These are phyloP conservation scores for Suhomyces anneliseae DNA, from an alignment of 1,139 yeast species.

Conservation along the genomic window DNA sequence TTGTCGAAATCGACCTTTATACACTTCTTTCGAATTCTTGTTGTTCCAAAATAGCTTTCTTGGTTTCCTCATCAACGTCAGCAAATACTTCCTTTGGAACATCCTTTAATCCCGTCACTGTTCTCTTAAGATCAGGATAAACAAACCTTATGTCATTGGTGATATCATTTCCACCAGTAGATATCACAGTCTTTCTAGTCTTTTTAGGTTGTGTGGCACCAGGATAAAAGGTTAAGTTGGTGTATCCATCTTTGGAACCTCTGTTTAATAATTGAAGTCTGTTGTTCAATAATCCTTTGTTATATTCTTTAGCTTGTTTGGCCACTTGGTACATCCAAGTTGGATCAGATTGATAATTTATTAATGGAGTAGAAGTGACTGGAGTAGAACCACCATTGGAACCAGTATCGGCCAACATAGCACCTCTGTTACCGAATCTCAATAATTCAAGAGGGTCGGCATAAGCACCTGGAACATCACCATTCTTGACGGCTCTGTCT, in stretches of 20 bases:
- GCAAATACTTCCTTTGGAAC: slow-evolving; percentile 60
- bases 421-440: slow-evolving; percentile 17
- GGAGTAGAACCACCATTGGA: slow-evolving; percentile 28
- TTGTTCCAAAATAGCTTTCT: slow-evolving; percentile 64
- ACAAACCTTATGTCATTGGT: slow-evolving; percentile 51
- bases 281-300: slow-evolving; percentile 59
- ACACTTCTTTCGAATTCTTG: slow-evolving; percentile 50
- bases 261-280: slow-evolving; percentile 54
- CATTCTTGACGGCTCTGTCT: slow-evolving; percentile 64
- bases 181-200: slow-evolving; percentile 24
- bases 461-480: slow-evolving; percentile 74
- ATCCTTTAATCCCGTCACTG: slow-evolving; percentile 61
- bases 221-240: slow-evolving; percentile 77
- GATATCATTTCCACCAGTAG: slow-evolving; percentile 18
- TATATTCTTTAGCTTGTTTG: slow-evolving; percentile 67
- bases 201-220: slow-evolving; percentile 68
- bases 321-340: slow-evolving; percentile 92
- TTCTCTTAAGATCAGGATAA: slow-evolving; percentile 44
- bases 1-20: neutral
- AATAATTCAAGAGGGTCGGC: slow-evolving; percentile 70
- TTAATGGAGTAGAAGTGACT: slow-evolving; percentile 40
- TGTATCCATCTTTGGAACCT: slow-evolving; percentile 78
- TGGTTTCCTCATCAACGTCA: slow-evolving; percentile 56
- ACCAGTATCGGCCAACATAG: slow-evolving; percentile 13
- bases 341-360: slow-evolving; percentile 57